These are phyloP conservation scores for Verticillium nonalfalfae DNA, from an alignment of 2,329 filamentous ascomycete species.

Conservation along the genomic window DNA sequence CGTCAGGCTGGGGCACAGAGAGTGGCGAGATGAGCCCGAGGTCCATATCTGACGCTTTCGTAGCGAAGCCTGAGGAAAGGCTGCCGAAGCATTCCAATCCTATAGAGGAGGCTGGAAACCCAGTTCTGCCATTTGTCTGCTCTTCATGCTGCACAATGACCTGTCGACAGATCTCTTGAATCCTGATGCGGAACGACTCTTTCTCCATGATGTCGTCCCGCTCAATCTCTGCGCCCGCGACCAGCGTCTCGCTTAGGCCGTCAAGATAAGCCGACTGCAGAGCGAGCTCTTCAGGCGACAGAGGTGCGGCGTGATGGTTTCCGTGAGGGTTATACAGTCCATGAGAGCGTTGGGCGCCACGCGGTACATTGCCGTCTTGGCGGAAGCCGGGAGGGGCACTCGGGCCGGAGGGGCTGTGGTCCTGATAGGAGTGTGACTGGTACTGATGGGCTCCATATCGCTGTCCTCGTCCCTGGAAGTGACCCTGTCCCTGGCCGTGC, in stretches of 20 bases:
- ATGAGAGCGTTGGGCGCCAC: neutral
- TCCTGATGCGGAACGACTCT: slow-evolving; percentile 57
- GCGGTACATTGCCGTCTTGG: neutral
- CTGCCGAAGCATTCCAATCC: slow-evolving; percentile 76
- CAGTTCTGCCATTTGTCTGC: slow-evolving; percentile 14
- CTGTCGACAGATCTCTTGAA: slow-evolving; percentile 59
- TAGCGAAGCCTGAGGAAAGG: slow-evolving; percentile 77
- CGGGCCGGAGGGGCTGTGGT: neutral
- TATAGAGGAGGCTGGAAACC: slow-evolving; percentile 51
- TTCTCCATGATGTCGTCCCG: slow-evolving; percentile 60
- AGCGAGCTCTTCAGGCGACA: slow-evolving; percentile 35
- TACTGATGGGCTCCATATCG: neutral
- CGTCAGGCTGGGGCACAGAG: slow-evolving; percentile 47
- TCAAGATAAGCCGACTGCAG: slow-evolving; percentile 44
- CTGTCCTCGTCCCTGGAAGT: neutral
- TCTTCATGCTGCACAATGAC: slow-evolving; percentile 49
- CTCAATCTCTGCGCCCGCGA: slow-evolving; percentile 54
- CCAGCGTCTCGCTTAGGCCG: slow-evolving; percentile 41
- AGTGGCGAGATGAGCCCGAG: slow-evolving; percentile 66
- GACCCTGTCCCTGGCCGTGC: slow-evolving; percentile 10
- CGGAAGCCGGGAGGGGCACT: neutral
- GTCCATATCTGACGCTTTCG: slow-evolving; percentile 86
- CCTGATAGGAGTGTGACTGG: neutral
- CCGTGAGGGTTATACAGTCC: slow-evolving; percentile 21
- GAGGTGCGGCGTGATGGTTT: slow-evolving; percentile 20